Evolutionary conservation across 108 stramenopile genomes (phyloP), one percentile per base, ranked within the genome.

Genomic region (Discostella pseudostelligera): DNA sequence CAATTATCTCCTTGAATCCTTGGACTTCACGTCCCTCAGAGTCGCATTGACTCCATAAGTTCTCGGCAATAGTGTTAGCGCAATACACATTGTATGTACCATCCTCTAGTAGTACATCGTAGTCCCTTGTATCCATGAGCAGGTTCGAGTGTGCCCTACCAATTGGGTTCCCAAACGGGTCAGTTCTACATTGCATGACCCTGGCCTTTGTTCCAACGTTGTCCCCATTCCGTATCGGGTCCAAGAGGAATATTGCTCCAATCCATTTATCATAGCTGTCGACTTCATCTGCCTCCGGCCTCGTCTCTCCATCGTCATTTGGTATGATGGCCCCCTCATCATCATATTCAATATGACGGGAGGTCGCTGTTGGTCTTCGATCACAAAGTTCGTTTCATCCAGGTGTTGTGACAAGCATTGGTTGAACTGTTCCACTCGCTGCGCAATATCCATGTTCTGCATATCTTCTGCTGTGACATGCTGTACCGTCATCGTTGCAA

Each of bases 11-110:
- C n/a, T 16, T 12, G n/a, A 43, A 43, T 43, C 2, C 20, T n/a
- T 10, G 12, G 40, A 35, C 13, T 17, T 49, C 22, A 4, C 40
- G 21, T 0, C 85, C 85, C 46, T 81, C 80, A 3, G 67, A 58
- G 46, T 86, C 77, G 10, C 40, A 17, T 39, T 77, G 62, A 16
- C 55, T 10, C 37, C 44, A 78, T 7, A 85, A 25, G 46, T 78
- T 74, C 53, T 81, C 79, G 4, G 81, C 79, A 22, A 85, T 75
- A 11, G 44, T 61, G 53, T 86, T 86, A 1, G 81, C 79, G 26
- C 67, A 29, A 48, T 68, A 76, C 16, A 22, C 44, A 8, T 72
- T 54, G 1, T 37, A 29, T 0, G 53, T 40, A 0, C 84, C 84
- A 51, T 86, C 82, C 14, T 59, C 50, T 0, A 78, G 55, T 39